Percentiles rank a stretch among this genome's conserved stretches.
Evolutionary conservation across 345 rosid species (phyloP).

Genomic region (Gossypium arboreum): DNA sequence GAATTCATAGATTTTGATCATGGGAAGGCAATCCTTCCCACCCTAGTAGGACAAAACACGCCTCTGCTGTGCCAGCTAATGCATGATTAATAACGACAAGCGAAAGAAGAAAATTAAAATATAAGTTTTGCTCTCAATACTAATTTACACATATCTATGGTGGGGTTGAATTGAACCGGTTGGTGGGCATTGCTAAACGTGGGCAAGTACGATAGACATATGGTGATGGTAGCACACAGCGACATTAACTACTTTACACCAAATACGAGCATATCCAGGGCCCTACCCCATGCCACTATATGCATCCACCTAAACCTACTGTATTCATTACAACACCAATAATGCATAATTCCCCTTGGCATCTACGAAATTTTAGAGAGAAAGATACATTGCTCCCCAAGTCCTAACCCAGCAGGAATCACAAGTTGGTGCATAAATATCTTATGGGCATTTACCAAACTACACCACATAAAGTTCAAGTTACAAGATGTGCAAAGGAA

Average conservation of each 20-base stretch:
- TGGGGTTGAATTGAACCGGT: conserved; percentile 27
- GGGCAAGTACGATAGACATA: conserved; percentile 22
- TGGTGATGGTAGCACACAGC: conserved; percentile 21
- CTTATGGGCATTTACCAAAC: background rate
- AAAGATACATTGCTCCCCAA: background rate
- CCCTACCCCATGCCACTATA: conserved; percentile 25
- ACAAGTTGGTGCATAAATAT: background rate
- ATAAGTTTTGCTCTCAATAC: background rate
- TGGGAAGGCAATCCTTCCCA: background rate
- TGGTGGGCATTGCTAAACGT: conserved; percentile 19
- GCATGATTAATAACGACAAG: conserved; percentile 24
- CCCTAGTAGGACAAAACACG: conserved; percentile 19
- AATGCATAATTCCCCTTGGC: conserved; percentile 5
- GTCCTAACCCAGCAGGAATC: background rate
- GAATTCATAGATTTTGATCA: background rate
- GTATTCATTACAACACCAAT: conserved; percentile 1
- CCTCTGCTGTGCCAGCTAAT: conserved; percentile 40
- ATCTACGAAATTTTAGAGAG: background rate
- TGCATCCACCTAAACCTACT: background rate
- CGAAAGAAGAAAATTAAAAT: background rate
- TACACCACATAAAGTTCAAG: background rate
- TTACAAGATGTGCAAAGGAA: background rate
- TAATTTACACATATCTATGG: conserved; percentile 12
- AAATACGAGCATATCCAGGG: conserved; percentile 22
- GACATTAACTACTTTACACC: conserved; percentile 27